phyloP scores from a whole-genome alignment of 2,329 filamentous ascomycete species.

The Alternaria triticimaculans region DNA sequence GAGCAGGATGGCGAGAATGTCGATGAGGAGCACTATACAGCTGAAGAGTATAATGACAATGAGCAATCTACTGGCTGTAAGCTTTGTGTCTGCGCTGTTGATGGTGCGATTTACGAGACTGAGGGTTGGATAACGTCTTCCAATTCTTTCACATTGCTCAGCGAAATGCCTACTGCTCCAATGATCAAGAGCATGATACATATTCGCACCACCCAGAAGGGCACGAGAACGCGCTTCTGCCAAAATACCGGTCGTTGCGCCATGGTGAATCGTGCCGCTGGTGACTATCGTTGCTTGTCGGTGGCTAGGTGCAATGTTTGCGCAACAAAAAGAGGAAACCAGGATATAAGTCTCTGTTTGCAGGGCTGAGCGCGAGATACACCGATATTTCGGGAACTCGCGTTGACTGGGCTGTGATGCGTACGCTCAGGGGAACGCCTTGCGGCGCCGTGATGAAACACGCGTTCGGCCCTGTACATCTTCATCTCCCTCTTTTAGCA shows the following conservation, averaged over 20 bases:
- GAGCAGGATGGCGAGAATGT: conserved; percentile 43
- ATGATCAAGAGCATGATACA: conserved; percentile 44
- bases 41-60: conserved; percentile 44
- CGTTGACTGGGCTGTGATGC: conserved; percentile 18
- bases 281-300: neutral
- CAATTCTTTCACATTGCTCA: conserved; percentile 26
- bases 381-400: conserved; percentile 8
- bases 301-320: neutral
- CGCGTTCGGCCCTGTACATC: conserved; percentile 26
- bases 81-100: conserved; percentile 1
- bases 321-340: neutral
- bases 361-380: conserved; percentile 9
- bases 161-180: conserved; percentile 31
- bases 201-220: conserved; percentile 46
- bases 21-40: conserved; percentile 42
- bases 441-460: conserved; percentile 28
- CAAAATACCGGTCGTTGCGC: conserved; percentile 32
- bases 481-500: conserved; percentile 18
- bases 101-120: conserved; percentile 26
- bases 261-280: conserved; percentile 22
- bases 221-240: conserved; percentile 49
- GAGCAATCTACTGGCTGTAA: conserved; percentile 34
- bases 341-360: neutral
- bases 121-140: conserved; percentile 24
- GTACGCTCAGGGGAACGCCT: conserved; percentile 27